Conservation (phyloP, 441 rosid species). For the Eruca vesicaria region DNA sequence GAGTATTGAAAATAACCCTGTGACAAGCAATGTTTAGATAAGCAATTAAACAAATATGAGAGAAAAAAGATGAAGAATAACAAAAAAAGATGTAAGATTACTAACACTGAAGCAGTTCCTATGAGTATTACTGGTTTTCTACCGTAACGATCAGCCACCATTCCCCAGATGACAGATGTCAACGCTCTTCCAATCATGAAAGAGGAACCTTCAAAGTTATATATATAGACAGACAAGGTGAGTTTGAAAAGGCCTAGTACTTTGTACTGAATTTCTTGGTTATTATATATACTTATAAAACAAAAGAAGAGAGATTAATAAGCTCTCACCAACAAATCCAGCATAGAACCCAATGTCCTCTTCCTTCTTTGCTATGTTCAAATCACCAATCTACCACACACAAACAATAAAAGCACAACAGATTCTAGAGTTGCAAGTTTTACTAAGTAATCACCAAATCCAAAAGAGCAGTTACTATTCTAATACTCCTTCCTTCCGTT, state of each 20-base stretch:
- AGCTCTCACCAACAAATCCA: constrained; percentile 72
- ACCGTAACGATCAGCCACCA: constrained; percentile 82
- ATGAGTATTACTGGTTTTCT: constrained; percentile 80
- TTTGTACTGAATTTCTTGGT: not conserved
- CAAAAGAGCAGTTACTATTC: not conserved
- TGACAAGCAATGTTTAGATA: not conserved
- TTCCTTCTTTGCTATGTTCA: constrained; percentile 58
- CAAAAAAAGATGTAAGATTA: constrained; percentile 11
- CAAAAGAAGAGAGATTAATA: not conserved
- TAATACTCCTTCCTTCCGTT: not conserved
- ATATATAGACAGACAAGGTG: not conserved
- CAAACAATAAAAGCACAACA: not conserved
- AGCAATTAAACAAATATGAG: not conserved
- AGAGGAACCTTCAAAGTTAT: constrained; percentile 55
- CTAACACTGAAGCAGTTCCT: constrained; percentile 72
- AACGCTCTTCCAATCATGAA: constrained; percentile 83
- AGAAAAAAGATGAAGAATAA: not conserved
- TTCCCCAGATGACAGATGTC: constrained; percentile 84
- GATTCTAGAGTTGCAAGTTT: not conserved
- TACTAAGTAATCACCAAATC: not conserved
- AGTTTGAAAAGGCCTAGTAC: constrained; percentile 14
- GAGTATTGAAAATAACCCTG: constrained; percentile 83
- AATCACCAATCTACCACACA: constrained; percentile 56
- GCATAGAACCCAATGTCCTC: constrained; percentile 83
- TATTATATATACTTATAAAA: not conserved